phyloP scores from a whole-genome alignment of 2,329 filamentous ascomycete genomes.

The Talaromyces sp. region DNA sequence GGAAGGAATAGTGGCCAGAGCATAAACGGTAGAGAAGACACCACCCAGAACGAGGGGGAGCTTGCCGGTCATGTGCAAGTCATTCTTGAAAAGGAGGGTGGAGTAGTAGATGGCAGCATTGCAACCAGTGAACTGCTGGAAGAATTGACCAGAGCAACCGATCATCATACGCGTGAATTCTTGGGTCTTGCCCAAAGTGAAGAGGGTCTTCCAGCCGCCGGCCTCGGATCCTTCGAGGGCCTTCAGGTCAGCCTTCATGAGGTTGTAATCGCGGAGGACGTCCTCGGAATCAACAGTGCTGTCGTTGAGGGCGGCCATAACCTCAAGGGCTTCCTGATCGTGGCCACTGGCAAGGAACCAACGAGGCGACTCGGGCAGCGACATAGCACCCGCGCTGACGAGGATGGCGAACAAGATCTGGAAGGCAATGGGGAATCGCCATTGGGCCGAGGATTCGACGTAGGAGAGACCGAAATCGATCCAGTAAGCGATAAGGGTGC shows the following conservation, averaged over 20 bases:
- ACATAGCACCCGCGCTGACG: not conserved
- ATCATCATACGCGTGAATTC: constrained; percentile 37
- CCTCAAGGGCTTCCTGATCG: constrained; percentile 43
- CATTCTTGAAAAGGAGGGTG: constrained; percentile 46
- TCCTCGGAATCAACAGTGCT: constrained; percentile 35
- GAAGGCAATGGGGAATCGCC: constrained; percentile 44
- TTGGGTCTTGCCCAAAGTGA: constrained; percentile 29
- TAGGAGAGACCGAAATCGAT: constrained; percentile 30
- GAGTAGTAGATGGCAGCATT: constrained; percentile 49
- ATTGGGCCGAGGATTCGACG: constrained; percentile 28
- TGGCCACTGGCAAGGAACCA: constrained; percentile 36
- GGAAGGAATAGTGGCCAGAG: constrained; percentile 39
- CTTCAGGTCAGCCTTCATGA: constrained; percentile 16
- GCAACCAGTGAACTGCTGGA: constrained; percentile 48
- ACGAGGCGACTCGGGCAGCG: constrained; percentile 7
- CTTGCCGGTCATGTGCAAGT: constrained; percentile 34
- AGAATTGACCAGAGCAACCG: constrained; percentile 35
- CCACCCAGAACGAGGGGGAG: constrained; percentile 50
- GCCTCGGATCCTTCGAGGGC: constrained; percentile 53
- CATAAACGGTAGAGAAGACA: constrained; percentile 46
- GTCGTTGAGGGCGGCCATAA: constrained; percentile 50
- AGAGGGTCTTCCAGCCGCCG: constrained; percentile 49
- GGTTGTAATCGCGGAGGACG: constrained; percentile 2
- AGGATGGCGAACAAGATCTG: constrained; percentile 38
- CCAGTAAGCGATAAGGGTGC: constrained; percentile 32